phyloP scores from a whole-genome alignment of 2,329 filamentous ascomycete species.

The Aureobasidium mangrovei region DNA sequence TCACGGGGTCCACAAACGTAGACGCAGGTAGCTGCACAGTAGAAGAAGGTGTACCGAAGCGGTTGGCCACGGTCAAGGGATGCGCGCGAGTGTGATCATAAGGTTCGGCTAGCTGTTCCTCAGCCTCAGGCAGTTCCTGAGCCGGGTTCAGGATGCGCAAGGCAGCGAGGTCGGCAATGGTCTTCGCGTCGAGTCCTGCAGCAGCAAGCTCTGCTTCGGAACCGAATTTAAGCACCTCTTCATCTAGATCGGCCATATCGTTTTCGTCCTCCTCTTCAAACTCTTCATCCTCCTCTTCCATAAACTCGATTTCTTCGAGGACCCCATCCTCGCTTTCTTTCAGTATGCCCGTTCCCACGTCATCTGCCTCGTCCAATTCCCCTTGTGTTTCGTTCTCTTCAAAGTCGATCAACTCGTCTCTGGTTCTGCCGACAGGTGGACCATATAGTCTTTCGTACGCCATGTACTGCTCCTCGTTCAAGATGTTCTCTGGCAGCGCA shows the following conservation, averaged over 20 bases:
- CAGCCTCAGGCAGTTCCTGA: constrained; percentile 15
- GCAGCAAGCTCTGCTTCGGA: not conserved
- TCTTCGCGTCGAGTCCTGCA: constrained; percentile 10
- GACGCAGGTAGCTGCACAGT: constrained; percentile 67
- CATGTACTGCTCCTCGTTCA: constrained; percentile 60
- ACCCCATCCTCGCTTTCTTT: constrained; percentile 48
- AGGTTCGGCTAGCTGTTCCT: not conserved
- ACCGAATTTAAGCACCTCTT: constrained; percentile 17
- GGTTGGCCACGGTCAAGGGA: constrained; percentile 63
- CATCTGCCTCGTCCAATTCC: constrained; percentile 37
- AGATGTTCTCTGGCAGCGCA: constrained; percentile 60
- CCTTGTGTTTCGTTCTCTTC: constrained; percentile 24
- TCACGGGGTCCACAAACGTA: constrained; percentile 62
- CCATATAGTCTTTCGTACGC: constrained; percentile 79
- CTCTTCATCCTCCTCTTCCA: constrained; percentile 22
- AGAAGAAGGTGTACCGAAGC: constrained; percentile 62
- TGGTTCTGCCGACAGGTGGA: constrained; percentile 56
- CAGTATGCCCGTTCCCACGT: constrained; percentile 44
- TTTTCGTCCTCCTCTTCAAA: constrained; percentile 20
- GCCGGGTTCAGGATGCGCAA: not conserved
- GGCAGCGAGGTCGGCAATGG: not conserved
- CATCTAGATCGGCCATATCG: constrained; percentile 20
- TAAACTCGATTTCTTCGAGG: constrained; percentile 54
- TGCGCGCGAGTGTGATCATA: constrained; percentile 53
- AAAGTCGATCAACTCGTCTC: constrained; percentile 38